Evolutionary conservation across 352 stramenopile genomes (phyloP), one percentile per base, ranked within the genome.

Genomic region (Aphanomyces invadans): DNA sequence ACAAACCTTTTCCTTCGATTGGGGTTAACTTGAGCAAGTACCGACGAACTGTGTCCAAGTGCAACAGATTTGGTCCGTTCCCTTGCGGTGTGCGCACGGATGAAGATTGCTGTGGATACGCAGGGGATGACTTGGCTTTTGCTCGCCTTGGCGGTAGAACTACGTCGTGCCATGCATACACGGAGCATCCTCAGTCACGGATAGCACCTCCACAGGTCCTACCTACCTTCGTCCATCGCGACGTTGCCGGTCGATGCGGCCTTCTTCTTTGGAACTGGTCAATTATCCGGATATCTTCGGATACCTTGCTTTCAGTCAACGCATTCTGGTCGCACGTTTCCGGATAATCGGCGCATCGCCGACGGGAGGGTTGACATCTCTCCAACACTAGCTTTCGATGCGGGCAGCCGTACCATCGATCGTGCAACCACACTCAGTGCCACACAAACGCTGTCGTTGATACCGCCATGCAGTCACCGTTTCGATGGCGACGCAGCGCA

Each of bases 1-100:
- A 69, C 64, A 94, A 64, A 38, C 91, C 83, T 49, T 74, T 78
- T 0, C 76, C 86, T 56, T 94, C 86, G 59, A 94, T 94, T 11
- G 86, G 86, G 65, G 86, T 94, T 55, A 94, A 79, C 60, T 94
- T 94, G 51, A 94, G 79, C 45, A 94, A 68, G 45, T 76, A 92
- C 28, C 86, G 81, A 32, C 86, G 86, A 70, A 67, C n/a, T 5
- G 42, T 67, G 12, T 53, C 28, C 12, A 65, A 4, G 9, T n/a
- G 9, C 21, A 67, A 10, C 12, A 42, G 21, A 3, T 38, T 36
- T 15, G 56, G 4, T n/a, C 52, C 60, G 45, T 42, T n/a, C 29
- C 23, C 29, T 32, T 32, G 49, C 4, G 17, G 19, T 26, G 17
- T 29, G 5, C 19, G 12, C 15, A n/a, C 19, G 11, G 25, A 39